Base-by-base conservation (phyloP, 495 filamentous ascomycete species). In the Cercophora scortea region DNA sequence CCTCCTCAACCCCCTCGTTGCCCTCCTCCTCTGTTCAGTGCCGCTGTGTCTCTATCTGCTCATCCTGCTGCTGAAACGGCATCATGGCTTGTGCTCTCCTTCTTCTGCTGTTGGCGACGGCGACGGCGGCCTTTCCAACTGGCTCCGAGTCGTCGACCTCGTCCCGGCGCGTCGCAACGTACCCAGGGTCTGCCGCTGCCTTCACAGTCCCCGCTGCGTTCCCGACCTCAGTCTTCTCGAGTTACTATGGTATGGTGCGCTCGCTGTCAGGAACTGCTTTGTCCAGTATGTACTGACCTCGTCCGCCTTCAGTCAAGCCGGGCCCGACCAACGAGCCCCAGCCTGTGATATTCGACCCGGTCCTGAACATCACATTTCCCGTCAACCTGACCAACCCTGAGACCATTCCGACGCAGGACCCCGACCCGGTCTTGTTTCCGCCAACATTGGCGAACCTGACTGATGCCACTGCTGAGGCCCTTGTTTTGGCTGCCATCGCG, bases 311-410 rank as follows among this genome's bases (percentile, higher is more conserved):
- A 63, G 61, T 73, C 11, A 71, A 73, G 25, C 73, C 78, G 6
- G 63, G 67, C 18, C 73, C 80, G 43, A 82, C 79, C 36, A 65
- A 71, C 50, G 73, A 84, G 62, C 78, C 80, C 35, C 79, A 84
- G 57, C 81, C 81, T 9, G 71, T 71, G 36, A 65, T 84, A 16
- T 69, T 75, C 51, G 79, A 83, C 56, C 76, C 79, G 0, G 69
- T 82, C 32, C 59, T 82, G 45, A 75, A 83, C 49, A 66, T 78
- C 55, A 81, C 75, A 0, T 84, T 73, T 39, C 79, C 80, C 2
- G 66, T 71, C 46, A 76, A 81, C 55, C 61, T 84, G 45, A 83
- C 80, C 0, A 70, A 78, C 54, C 79, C 79, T 0, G 66, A 74
- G 41, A 70, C 69, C 0, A 71, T 83, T 32, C 80, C 79, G 6